Percentiles rank a stretch among this genome's conserved stretches.
phyloP scores from a whole-genome alignment of 2,329 filamentous ascomycete genomes.

The Sordariomycetes sp. region DNA sequence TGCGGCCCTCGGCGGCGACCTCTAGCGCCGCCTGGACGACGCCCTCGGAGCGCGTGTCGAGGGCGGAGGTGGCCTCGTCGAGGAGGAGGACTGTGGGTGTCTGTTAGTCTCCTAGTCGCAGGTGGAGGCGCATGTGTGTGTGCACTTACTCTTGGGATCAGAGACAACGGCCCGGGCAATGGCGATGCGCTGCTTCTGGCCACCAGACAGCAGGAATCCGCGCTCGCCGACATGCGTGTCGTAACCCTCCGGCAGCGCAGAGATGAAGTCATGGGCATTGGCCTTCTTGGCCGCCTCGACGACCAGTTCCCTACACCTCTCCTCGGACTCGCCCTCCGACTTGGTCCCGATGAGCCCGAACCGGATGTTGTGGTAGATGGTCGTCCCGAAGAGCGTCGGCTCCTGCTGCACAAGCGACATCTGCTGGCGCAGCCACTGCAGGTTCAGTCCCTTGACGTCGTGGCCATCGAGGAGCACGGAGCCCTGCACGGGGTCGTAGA shows the following conservation, averaged over 20 bases:
- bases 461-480: conserved; percentile 69
- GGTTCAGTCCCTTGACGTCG: conserved; percentile 68
- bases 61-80: conserved; percentile 85
- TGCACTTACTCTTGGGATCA: conserved; percentile 57
- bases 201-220: conserved; percentile 83
- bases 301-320: conserved; percentile 58
- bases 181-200: conserved; percentile 93
- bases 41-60: conserved; percentile 90
- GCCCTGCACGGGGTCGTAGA: conserved; percentile 81
- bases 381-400: conserved; percentile 77
- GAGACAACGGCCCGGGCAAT: conserved; percentile 85
- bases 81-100: conserved; percentile 58
- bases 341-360: conserved; percentile 79
- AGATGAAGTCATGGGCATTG: conserved; percentile 90
- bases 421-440: conserved; percentile 83
- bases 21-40: conserved; percentile 90
- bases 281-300: conserved; percentile 76
- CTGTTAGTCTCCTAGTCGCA: background rate
- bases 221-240: conserved; percentile 92
- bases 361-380: conserved; percentile 82
- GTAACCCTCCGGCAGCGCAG: conserved; percentile 70
- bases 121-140: background rate
- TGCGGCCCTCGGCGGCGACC: conserved; percentile 70
- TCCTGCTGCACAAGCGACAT: conserved; percentile 91
- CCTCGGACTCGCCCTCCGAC: conserved; percentile 53